Evolutionary conservation across 192 early-diverging fungal species (phyloP).

Genomic region (Endogone sp.): DNA sequence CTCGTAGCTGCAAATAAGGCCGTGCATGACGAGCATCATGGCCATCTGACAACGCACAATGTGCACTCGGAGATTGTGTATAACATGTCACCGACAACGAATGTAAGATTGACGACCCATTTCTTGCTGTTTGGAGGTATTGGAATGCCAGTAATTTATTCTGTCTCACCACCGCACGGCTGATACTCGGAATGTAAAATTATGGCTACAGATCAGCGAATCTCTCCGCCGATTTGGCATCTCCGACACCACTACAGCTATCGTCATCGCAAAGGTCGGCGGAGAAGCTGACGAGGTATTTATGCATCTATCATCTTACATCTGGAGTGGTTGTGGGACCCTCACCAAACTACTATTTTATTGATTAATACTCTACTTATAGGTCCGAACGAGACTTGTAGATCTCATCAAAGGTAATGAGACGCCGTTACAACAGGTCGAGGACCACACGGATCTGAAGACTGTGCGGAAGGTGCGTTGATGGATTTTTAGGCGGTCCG

Average conservation of each 20-base stretch:
- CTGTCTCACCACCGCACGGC: too few species aligned
- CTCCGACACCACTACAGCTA: slow-evolving; percentile 33
- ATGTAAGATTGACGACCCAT: slow-evolving; percentile 29
- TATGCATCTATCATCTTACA: background rate
- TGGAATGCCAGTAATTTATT: background rate
- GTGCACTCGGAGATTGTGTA: slow-evolving; percentile 58
- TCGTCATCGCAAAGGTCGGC: slow-evolving; percentile 46
- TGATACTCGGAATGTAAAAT: too few species aligned
- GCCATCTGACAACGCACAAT: slow-evolving; percentile 50
- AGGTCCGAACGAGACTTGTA: background rate
- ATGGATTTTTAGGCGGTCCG: background rate
- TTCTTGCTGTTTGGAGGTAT: too few species aligned
- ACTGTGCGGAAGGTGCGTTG: background rate
- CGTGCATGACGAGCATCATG: slow-evolving; percentile 34
- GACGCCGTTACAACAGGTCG: background rate
- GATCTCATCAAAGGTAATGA: background rate
- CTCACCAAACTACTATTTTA: background rate
- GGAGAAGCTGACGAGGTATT: slow-evolving; percentile 27
- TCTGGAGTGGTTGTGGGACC: background rate
- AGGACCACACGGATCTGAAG: background rate
- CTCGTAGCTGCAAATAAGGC: slow-evolving; percentile 48
- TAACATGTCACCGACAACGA: slow-evolving; percentile 47
- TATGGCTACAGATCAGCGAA: slow-evolving; percentile 54
- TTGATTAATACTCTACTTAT: background rate
- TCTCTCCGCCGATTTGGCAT: slow-evolving; percentile 47